Conservation (phyloP, 495 filamentous ascomycete genomes). For the Penicillium dipodomyicola region DNA sequence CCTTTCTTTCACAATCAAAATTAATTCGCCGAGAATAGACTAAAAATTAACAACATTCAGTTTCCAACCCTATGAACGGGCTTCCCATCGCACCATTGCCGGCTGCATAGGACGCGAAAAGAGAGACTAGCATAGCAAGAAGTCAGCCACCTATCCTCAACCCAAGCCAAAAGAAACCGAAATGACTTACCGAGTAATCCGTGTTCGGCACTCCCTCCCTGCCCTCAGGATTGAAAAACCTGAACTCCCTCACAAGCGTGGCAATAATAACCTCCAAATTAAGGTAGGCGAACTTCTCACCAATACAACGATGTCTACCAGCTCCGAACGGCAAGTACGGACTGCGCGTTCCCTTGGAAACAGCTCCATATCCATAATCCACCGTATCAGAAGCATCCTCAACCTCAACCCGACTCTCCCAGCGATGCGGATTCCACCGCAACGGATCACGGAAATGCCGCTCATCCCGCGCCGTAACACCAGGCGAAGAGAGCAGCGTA, state of each 20-base stretch:
- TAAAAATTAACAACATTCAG: not conserved
- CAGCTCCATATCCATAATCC: slow-evolving; percentile 92
- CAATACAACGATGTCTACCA: slow-evolving; percentile 91
- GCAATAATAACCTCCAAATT: slow-evolving; percentile 84
- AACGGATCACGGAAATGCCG: slow-evolving; percentile 79
- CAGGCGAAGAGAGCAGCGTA: slow-evolving; percentile 77
- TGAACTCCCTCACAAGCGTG: slow-evolving; percentile 73
- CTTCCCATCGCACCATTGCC: slow-evolving; percentile 65
- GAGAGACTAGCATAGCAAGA: slow-evolving; percentile 32
- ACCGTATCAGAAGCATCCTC: slow-evolving; percentile 66
- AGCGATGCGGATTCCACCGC: slow-evolving; percentile 84
- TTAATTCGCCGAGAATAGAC: not conserved
- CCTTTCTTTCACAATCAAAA: too few species aligned
- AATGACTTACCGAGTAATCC: slow-evolving; percentile 73
- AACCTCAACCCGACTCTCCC: slow-evolving; percentile 59
- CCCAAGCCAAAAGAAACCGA: not conserved
- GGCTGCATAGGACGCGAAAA: slow-evolving; percentile 60
- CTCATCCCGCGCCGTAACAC: slow-evolving; percentile 65
- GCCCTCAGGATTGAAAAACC: slow-evolving; percentile 68
- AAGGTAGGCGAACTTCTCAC: slow-evolving; percentile 94
- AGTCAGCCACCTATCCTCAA: slow-evolving; percentile 4
- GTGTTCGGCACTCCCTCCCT: slow-evolving; percentile 69
- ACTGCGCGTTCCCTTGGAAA: slow-evolving; percentile 79
- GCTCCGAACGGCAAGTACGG: slow-evolving; percentile 96
- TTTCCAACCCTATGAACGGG: slow-evolving; percentile 32